phyloP scores from a whole-genome alignment of 805 yeast genomes.

The Ogataea siamensis region DNA sequence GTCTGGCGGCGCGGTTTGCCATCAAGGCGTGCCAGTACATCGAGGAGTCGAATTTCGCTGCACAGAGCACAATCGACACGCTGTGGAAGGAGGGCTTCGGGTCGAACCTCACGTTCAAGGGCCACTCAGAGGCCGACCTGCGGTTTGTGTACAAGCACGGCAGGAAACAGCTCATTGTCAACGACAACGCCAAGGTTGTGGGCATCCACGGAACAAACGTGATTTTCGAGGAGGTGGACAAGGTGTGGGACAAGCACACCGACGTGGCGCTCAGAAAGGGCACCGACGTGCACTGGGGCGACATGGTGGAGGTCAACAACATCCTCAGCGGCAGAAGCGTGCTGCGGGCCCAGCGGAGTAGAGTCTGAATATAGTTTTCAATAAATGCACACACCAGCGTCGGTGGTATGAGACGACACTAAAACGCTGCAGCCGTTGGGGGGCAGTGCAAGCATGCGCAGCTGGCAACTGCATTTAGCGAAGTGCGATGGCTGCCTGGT shows the following conservation, averaged over 20 bases:
- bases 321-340: constrained; percentile 69
- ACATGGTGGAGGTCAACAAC: constrained; percentile 56
- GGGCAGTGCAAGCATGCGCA: constrained; percentile 8
- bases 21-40: constrained; percentile 86
- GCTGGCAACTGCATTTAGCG: constrained; percentile 4
- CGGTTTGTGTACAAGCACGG: constrained; percentile 54
- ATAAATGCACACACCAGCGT: too few species aligned
- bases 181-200: constrained; percentile 58
- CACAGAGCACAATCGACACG: constrained; percentile 13
- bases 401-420: constrained; percentile 1
- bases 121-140: constrained; percentile 36
- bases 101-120: constrained; percentile 21
- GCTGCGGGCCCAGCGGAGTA: constrained; percentile 35
- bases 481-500: constrained; percentile 1
- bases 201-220: constrained; percentile 70
- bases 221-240: constrained; percentile 53
- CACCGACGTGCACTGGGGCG: constrained; percentile 64
- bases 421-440: constrained; percentile 6
- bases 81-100: constrained; percentile 25
- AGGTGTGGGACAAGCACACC: constrained; percentile 60
- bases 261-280: constrained; percentile 65
- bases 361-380: too few species aligned
- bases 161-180: constrained; percentile 37
- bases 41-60: constrained; percentile 45
- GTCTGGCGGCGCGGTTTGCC: constrained; percentile 85